phyloP scores from a whole-genome alignment of 2,329 filamentous ascomycete genomes.

The Meredithiella fracta region DNA sequence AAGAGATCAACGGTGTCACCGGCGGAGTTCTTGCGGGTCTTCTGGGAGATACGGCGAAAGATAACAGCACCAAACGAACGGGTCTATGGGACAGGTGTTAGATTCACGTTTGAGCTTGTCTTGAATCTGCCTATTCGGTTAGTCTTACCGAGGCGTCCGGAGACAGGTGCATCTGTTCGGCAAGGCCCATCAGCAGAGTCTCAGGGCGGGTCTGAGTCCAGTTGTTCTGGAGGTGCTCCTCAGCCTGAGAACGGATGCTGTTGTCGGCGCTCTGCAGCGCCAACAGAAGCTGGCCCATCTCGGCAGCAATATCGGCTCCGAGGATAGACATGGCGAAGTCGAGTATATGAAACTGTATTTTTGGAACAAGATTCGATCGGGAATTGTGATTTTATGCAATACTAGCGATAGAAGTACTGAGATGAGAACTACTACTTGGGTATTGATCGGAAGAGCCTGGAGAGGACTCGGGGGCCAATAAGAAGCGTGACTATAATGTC shows the following conservation, averaged over 20 bases:
- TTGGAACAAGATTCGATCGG: not conserved
- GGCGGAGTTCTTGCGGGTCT: constrained; percentile 59
- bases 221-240: constrained; percentile 78
- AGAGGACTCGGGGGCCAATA: not conserved
- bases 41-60: constrained; percentile 84
- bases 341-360: not conserved
- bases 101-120: not conserved
- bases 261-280: constrained; percentile 87
- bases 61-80: constrained; percentile 87
- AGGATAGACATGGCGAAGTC: constrained; percentile 62
- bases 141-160: constrained; percentile 49
- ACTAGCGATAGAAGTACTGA: not conserved
- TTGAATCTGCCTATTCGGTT: not conserved
- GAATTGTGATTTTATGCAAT: not conserved
- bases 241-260: constrained; percentile 63
- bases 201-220: constrained; percentile 75
- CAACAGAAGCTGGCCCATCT: constrained; percentile 72
- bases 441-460: not conserved
- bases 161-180: constrained; percentile 75
- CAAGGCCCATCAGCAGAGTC: constrained; percentile 80
- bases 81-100: constrained; percentile 34
- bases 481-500: not conserved
- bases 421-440: not conserved
- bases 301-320: constrained; percentile 64
- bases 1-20: constrained; percentile 71